Conservation (phyloP, 345 rosid species). For the Acer saccharum region DNA sequence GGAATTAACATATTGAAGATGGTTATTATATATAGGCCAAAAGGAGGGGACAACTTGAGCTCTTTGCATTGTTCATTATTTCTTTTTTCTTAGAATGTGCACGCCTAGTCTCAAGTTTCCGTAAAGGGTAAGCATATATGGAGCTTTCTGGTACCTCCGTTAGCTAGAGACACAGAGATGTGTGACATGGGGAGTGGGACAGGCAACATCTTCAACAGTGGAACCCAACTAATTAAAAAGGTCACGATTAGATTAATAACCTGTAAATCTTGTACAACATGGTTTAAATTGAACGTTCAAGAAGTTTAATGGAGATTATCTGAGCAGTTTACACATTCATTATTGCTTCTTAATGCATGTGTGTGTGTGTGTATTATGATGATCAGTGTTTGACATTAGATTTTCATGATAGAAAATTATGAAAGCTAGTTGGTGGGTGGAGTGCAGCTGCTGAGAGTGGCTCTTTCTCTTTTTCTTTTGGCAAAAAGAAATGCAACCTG, state of each 20-base stretch:
- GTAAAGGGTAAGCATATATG: constrained; percentile 3
- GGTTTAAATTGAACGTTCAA: not conserved
- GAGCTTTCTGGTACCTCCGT: not conserved
- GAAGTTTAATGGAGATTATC: too few species aligned
- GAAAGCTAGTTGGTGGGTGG: not conserved
- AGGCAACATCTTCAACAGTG: not conserved
- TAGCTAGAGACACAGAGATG: not conserved
- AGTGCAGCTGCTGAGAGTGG: too few species aligned
- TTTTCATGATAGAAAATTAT: too few species aligned
- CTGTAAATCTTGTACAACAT: not conserved
- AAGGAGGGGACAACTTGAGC: not conserved
- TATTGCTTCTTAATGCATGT: too few species aligned
- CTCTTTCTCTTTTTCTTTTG: not conserved
- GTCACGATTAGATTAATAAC: not conserved
- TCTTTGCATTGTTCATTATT: not conserved
- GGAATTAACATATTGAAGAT: not conserved
- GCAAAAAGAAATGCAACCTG: constrained; percentile 1
- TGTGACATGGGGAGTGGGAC: not conserved
- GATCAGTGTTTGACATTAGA: not conserved
- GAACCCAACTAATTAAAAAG: too few species aligned
- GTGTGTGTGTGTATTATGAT: not conserved
- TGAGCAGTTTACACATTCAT: too few species aligned
- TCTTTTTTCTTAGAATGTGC: constrained; percentile 9
- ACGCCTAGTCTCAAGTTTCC: not conserved
- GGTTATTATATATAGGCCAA: constrained; percentile 14